phyloP scores from a whole-genome alignment of 169 alveolate species.

The Eimeria acervulina region DNA sequence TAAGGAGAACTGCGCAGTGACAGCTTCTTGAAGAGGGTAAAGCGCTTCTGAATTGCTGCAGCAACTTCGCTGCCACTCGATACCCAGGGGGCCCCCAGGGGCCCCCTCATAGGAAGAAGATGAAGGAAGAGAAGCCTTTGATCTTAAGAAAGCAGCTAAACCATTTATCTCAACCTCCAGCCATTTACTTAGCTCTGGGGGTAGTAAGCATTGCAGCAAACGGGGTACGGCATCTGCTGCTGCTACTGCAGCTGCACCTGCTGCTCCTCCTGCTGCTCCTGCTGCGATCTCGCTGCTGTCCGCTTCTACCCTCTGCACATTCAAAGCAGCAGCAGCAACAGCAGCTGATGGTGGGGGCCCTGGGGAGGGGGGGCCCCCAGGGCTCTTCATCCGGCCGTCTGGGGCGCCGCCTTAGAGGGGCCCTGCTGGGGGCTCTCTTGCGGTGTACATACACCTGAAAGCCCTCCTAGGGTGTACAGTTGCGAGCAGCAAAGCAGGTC shows the following conservation, averaged over 20 bases:
- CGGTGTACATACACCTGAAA: too few relatives aligned
- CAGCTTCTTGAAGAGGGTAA: constrained; percentile 18
- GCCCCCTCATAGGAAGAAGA: not conserved
- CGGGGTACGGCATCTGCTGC: not conserved
- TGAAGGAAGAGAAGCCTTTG: not conserved
- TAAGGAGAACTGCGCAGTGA: constrained; percentile 12
- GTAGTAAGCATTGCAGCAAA: constrained; percentile 28
- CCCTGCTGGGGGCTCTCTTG: not conserved
- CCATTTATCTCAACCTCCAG: not conserved
- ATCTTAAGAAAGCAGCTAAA: not conserved
- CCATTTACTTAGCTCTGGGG: constrained; percentile 1
- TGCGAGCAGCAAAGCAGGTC: not conserved
- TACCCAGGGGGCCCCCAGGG: not conserved
- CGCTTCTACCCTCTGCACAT: not conserved
- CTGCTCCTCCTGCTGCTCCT: not conserved
- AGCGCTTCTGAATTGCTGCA: not conserved
- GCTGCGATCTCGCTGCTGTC: constrained; percentile 21
- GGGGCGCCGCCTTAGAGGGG: constrained; percentile 5
- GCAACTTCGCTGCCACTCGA: not conserved
- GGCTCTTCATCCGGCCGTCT: not conserved
- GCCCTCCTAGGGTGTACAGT: not conserved
- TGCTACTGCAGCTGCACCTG: not conserved
- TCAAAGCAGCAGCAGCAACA: too few relatives aligned
- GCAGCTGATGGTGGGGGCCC: too few relatives aligned
- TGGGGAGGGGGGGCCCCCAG: too few relatives aligned